Evolutionary conservation across 176 grass and related monocot species (phyloP).

Genomic region (Coix lacrymajobi): DNA sequence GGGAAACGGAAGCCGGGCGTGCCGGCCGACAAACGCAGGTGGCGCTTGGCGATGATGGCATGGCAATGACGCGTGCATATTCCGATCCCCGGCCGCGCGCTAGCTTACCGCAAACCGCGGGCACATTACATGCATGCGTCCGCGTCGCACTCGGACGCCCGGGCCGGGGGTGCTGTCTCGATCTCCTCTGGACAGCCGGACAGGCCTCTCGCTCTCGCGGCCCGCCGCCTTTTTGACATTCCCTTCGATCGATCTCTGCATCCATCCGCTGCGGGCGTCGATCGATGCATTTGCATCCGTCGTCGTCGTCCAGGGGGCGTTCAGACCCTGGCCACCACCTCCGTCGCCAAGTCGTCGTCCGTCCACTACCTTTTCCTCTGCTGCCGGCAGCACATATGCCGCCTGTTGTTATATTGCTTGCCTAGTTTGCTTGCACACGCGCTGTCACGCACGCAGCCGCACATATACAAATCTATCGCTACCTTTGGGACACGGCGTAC

Average conservation of each 20-base stretch:
- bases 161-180: not conserved
- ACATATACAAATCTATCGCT: not conserved
- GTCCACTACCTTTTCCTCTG: not conserved
- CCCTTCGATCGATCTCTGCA: not conserved
- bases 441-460: not conserved
- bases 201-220: not conserved
- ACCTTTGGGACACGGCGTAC: not conserved
- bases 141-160: not conserved
- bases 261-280: not conserved
- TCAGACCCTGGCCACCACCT: not conserved
- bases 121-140: not conserved
- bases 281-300: not conserved
- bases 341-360: not conserved
- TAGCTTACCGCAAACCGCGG: not conserved
- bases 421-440: not conserved
- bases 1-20: not conserved
- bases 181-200: too few relatives aligned
- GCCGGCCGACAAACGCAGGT: constrained; percentile 26
- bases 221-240: constrained; percentile 50
- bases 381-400: not conserved
- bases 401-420: not conserved
- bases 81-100: not conserved
- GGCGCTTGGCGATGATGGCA: not conserved
- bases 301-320: not conserved
- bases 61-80: constrained; percentile 18